Base-by-base conservation (phyloP, 2,329 filamentous ascomycete genomes). In the Rhytidhysteron rufulum region DNA sequence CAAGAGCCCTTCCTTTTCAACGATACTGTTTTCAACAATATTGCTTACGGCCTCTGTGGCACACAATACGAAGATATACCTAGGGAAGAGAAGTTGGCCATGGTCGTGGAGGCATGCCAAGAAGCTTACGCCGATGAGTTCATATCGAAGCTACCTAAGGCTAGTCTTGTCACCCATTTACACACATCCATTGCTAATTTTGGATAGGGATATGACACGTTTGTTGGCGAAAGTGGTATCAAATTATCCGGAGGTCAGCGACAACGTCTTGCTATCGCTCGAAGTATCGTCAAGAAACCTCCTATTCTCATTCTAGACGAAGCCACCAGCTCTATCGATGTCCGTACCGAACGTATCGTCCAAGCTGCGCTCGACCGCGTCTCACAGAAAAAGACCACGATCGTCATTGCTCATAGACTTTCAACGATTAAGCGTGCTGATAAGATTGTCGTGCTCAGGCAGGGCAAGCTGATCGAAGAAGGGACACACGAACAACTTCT, bases 191-290 rank as follows among this genome's bases (percentile, higher is more conserved):
- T 3, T 20, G 16, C 9, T 27, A 30, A 35, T n/a, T 27, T 22
- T 5, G 25, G 31, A 35, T 4, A 86, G 69, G 79, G 80, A 2
- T 90, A 90, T 55, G 75, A 84, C 4, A 88, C 87, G 0, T 65
- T 77, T 7, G 86, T 93, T 1, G 88, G 88, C 1, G 86, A 91
- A 55, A 78, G 78, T 20, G 88, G 88, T 4, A 83, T 85, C 34
- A 88, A 86, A 57, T 69, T 94, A 1, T 88, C 84, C 9, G 85
- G 87, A n/a, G 88, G 88, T 1, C 88, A 95, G 60, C 79, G 86
- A n/a, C 88, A 94, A 60, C 79, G 88, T 4, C 75, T 94, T 18
- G 83, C 86, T 2, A 88, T 89, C 45, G 85, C 85, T 0, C 73
- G 85, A 6, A 82, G 82, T 9, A 80, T 88, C 20, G 73, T 88